Evolutionary conservation across 345 rosid species (phyloP), one percentile per base, ranked within the genome.

Genomic region (Jatropha curcas): DNA sequence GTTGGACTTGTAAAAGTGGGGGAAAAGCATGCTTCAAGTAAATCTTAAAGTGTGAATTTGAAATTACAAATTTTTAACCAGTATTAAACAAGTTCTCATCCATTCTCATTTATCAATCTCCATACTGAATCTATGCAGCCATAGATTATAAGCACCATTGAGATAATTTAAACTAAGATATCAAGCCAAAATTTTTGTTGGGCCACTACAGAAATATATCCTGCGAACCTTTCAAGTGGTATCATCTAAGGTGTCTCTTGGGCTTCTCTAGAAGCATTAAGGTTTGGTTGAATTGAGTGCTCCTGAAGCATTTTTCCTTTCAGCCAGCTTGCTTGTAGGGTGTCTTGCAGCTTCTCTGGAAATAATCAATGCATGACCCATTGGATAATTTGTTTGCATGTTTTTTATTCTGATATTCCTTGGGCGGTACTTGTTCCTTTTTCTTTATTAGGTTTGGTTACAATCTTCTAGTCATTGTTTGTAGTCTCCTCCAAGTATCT

Each of bases 401-500:
- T 69, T 22, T 33, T 51, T 37, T 35, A 13, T 25, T 39, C 37
- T 22, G 30, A 69, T 22, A 28, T 58, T 14, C n/a, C 25, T 17
- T 56, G 30, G 30, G 33, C 4, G 25, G 14, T 3, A 25, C 9
- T 17, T 25, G 24, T 7, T 11, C 27, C 17, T 25, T 25, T 56
- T 17, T 52, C 60, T 51, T 60, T 34, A 16, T 17, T 28, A 63
- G 55, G 65, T 17, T 28, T 60, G 55, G 65, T 60, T 48, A 2
- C 4, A n/a, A 56, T 31, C 37, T 43, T 58, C 33, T 53, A 24
- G 35, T 37, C 33, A 35, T 24, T 46, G 8, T n/a, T 56, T 33
- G 31, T 25, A 11, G 66, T 72, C 35, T 55, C 50, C 37, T 48
- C 39, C 28, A 61, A 34, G 37, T 73, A 66, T 76, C 60, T 50